Evolutionary conservation across 768 basidiomycete genomes (phyloP).

Genomic region (Suillus subalutaceus): DNA sequence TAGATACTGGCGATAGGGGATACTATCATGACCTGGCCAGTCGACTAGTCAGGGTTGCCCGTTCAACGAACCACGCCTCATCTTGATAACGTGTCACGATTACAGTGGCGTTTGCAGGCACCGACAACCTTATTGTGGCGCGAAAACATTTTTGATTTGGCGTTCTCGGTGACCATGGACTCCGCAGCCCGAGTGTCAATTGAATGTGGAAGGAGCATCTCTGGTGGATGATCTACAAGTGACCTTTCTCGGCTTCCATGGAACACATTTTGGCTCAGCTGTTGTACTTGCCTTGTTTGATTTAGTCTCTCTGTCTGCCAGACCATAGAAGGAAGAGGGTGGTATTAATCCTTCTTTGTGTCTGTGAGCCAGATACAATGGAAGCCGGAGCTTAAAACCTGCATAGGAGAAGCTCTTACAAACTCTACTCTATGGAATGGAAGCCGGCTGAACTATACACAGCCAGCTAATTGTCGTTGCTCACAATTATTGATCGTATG

Average conservation of each 20-base stretch:
- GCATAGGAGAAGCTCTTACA: background rate
- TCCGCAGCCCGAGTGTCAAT: too few species aligned
- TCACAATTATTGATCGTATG: background rate
- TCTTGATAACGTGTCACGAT: slow-evolving; percentile 1
- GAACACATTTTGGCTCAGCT: background rate
- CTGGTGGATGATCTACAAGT: background rate
- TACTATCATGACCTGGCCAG: background rate
- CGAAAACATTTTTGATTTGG: background rate
- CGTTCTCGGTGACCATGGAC: background rate
- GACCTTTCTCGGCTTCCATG: background rate
- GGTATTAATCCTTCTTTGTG: background rate
- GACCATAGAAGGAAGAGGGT: background rate
- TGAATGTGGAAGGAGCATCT: background rate
- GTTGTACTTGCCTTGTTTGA: background rate
- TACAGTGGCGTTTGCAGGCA: slow-evolving; percentile 5
- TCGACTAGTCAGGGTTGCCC: background rate
- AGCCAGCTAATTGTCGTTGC: background rate
- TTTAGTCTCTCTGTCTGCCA: background rate
- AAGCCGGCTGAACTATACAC: background rate
- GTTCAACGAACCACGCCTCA: background rate
- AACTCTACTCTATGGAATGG: background rate
- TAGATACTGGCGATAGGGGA: background rate
- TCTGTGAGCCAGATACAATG: background rate
- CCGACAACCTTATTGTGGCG: slow-evolving; percentile 7
- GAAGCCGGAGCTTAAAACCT: background rate